Percentiles rank a stretch among this genome's conserved stretches.
Conservation (phyloP, 176 grass and related monocot genomes). For the Eremochloa ophiuroides region DNA sequence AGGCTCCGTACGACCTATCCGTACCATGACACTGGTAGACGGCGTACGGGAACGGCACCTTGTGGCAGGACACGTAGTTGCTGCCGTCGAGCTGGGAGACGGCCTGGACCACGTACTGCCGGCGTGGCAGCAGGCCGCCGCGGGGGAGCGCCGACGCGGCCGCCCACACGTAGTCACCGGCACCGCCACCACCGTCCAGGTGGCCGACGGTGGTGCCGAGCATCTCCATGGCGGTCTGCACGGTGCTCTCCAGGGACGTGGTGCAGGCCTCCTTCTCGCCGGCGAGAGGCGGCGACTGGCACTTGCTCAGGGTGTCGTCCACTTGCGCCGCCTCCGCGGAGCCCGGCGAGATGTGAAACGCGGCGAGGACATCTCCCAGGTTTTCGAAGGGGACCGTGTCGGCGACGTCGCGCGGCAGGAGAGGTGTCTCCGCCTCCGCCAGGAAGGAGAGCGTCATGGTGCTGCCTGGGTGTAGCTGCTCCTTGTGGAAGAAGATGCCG, state of each 20-base stretch:
- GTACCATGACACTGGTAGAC: background rate
- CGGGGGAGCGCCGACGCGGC: background rate
- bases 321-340: no score
- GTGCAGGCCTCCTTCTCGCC: no score
- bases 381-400: background rate
- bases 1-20: background rate
- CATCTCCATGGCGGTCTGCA: no score
- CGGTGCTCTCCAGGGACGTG: no score
- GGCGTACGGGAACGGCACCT: background rate
- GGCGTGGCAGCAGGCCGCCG: background rate
- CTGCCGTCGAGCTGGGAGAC: background rate
- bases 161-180: background rate
- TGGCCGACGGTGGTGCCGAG: no score
- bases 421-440: accelerated
- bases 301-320: no score
- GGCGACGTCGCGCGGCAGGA: background rate
- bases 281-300: no score
- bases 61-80: background rate
- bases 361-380: background rate
- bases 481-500: background rate
- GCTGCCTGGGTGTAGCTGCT: background rate
- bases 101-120: background rate
- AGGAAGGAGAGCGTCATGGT: constrained; percentile 7
- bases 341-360: background rate
- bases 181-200: background rate